Percentiles rank a stretch among this genome's conserved stretches.
phyloP scores from a whole-genome alignment of 352 stramenopile genomes.

The Globisporangium mamillatum region DNA sequence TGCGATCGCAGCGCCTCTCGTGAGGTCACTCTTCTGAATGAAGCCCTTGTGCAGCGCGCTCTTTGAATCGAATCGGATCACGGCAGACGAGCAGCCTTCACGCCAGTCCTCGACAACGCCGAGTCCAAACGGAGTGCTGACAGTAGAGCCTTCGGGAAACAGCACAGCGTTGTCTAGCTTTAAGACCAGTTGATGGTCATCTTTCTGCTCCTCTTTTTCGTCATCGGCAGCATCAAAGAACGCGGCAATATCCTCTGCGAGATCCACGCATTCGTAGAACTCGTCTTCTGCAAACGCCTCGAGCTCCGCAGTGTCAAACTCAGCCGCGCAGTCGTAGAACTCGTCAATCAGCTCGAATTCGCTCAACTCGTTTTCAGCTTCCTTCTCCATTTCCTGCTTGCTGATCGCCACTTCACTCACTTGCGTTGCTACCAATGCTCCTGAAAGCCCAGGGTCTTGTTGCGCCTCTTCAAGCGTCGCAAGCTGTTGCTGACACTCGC shows the following conservation, averaged over 20 bases:
- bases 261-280: slow-evolving; percentile 81
- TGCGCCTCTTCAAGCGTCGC: not conserved
- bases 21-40: slow-evolving; percentile 64
- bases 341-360: slow-evolving; percentile 63
- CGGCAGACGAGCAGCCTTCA: slow-evolving; percentile 27
- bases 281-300: slow-evolving; percentile 79
- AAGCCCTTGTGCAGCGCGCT: slow-evolving; percentile 32
- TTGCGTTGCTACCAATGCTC: not conserved
- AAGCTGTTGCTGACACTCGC: not conserved
- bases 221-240: slow-evolving; percentile 33
- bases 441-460: not conserved
- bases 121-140: slow-evolving; percentile 68
- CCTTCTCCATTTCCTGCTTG: not conserved
- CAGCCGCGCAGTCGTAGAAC: slow-evolving; percentile 76
- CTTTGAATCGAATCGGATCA: slow-evolving; percentile 36
- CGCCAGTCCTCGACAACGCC: slow-evolving; percentile 56
- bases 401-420: not conserved
- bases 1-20: slow-evolving; percentile 50
- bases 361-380: not conserved
- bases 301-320: slow-evolving; percentile 50
- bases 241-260: slow-evolving; percentile 49
- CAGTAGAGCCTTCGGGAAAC: slow-evolving; percentile 58
- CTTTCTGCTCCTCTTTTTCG: slow-evolving; percentile 19
- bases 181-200: not conserved
- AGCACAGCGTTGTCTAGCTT: slow-evolving; percentile 9